Percentiles rank a stretch among this genome's conserved stretches.
Conservation (phyloP, 192 early-diverging fungal species). For the Coemansia umbellata region DNA sequence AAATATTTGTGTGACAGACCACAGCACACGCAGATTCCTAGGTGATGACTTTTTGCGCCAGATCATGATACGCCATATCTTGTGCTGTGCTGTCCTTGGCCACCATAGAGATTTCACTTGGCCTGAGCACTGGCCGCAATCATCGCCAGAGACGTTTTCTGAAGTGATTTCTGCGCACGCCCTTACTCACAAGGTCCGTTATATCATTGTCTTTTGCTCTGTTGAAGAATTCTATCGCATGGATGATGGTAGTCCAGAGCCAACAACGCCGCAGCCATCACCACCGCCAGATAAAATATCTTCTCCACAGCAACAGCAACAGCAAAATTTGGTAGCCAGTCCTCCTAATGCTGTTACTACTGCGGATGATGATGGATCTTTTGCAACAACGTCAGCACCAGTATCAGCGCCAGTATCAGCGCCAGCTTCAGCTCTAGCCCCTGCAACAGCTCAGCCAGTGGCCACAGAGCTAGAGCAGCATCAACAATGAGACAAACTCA, state of each 20-base stretch:
- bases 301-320: not conserved
- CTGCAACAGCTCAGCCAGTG: not conserved
- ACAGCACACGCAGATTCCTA: constrained; percentile 64
- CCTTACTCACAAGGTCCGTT: constrained; percentile 16
- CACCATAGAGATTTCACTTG: constrained; percentile 53
- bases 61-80: constrained; percentile 79
- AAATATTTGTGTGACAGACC: not conserved
- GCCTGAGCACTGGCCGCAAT: constrained; percentile 26
- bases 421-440: not conserved
- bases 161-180: constrained; percentile 5
- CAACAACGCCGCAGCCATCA: not conserved
- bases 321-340: not conserved
- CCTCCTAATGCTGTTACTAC: not conserved
- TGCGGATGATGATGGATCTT: not conserved
- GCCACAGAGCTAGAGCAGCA: not conserved
- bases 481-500: too few relatives aligned
- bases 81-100: constrained; percentile 66
- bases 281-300: not conserved
- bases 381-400: not conserved
- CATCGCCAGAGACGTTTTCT: constrained; percentile 25
- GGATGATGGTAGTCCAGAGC: constrained; percentile 4
- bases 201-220: constrained; percentile 18
- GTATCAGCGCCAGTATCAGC: not conserved
- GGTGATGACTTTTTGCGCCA: constrained; percentile 91
- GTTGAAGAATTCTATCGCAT: constrained; percentile 29